phyloP scores from a whole-genome alignment of 1,139 yeast species.

The Pichia sp. region DNA sequence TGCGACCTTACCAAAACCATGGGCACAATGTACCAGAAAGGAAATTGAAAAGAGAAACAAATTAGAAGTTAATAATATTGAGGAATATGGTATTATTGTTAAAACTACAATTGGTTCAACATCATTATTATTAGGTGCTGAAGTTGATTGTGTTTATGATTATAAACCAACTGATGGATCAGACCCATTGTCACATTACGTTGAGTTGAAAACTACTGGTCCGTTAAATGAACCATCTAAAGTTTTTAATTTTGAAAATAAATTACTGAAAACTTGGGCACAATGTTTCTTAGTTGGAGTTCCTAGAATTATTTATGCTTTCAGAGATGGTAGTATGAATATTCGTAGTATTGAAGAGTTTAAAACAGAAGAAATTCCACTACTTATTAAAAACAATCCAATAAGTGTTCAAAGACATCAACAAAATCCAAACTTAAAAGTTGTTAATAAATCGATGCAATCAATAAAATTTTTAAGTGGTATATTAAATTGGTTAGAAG shows the following conservation, averaged over 20 bases:
- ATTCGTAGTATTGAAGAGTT: slow-evolving; percentile 67
- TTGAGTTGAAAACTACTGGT: slow-evolving; percentile 74
- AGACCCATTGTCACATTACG: slow-evolving; percentile 63
- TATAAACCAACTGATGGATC: slow-evolving; percentile 51
- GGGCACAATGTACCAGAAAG: slow-evolving; percentile 61
- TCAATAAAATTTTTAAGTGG: slow-evolving; percentile 85
- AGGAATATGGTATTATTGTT: slow-evolving; percentile 73
- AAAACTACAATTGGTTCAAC: slow-evolving; percentile 77
- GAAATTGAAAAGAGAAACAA: slow-evolving; percentile 61
- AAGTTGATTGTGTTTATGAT: slow-evolving; percentile 86
- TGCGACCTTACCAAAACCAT: slow-evolving; percentile 70
- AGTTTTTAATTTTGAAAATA: slow-evolving; percentile 61
- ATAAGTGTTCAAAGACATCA: slow-evolving; percentile 25
- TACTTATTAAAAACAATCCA: slow-evolving; percentile 43
- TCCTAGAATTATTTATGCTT: slow-evolving; percentile 74
- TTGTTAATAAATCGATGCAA: slow-evolving; percentile 55
- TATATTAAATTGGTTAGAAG: slow-evolving; percentile 67
- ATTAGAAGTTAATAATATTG: slow-evolving; percentile 53
- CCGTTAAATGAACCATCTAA: slow-evolving; percentile 48
- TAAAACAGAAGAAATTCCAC: slow-evolving; percentile 73
- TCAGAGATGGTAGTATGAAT: slow-evolving; percentile 64
- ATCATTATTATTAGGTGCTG: slow-evolving; percentile 74
- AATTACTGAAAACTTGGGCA: slow-evolving; percentile 80
- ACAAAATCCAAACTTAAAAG: slow-evolving; percentile 22
- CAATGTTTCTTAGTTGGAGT: slow-evolving; percentile 87